These are phyloP conservation scores for Liquidambar formosana DNA, from an alignment of 164 flowering plant species.

Conservation along the genomic window DNA sequence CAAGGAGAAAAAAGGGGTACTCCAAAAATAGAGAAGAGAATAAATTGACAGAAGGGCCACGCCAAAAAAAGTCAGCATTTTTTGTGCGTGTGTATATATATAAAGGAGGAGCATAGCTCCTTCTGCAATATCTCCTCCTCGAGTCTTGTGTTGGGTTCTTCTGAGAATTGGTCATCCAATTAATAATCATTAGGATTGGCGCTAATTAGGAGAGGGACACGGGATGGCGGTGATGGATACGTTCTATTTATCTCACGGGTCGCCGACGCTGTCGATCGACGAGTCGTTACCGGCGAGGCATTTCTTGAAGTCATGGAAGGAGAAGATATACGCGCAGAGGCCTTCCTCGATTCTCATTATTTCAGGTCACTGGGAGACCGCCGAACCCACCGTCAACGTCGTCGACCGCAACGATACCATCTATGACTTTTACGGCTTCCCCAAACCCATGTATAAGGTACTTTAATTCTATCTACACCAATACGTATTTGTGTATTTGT, in stretches of 20 bases:
- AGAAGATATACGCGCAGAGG: conserved; percentile 21
- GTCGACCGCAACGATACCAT: conserved; percentile 48
- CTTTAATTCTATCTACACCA: not conserved
- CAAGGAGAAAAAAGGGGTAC: too few species aligned
- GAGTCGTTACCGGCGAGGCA: conserved; percentile 29
- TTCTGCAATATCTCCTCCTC: too few species aligned
- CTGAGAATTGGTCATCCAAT: too few species aligned
- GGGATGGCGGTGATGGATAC: conserved; percentile 25
- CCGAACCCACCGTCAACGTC: conserved; percentile 57
- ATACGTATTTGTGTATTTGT: too few species aligned
- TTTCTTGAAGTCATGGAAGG: conserved; percentile 42
- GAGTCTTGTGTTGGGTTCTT: too few species aligned
- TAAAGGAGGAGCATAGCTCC: too few species aligned
- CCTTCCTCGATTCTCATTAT: conserved; percentile 65
- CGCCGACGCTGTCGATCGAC: conserved; percentile 40
- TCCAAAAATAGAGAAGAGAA: too few species aligned
- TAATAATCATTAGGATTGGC: too few species aligned
- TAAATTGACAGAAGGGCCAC: too few species aligned
- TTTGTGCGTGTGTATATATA: too few species aligned
- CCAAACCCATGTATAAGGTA: conserved; percentile 78
- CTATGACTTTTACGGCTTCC: conserved; percentile 76
- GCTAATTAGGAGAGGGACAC: too few species aligned
- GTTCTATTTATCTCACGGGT: conserved; percentile 43
- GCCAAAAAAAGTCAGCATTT: too few species aligned
- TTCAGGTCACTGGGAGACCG: conserved; percentile 85